Conservation (phyloP, 75 land plant genomes). For the Sequoiadendron giganteum region DNA sequence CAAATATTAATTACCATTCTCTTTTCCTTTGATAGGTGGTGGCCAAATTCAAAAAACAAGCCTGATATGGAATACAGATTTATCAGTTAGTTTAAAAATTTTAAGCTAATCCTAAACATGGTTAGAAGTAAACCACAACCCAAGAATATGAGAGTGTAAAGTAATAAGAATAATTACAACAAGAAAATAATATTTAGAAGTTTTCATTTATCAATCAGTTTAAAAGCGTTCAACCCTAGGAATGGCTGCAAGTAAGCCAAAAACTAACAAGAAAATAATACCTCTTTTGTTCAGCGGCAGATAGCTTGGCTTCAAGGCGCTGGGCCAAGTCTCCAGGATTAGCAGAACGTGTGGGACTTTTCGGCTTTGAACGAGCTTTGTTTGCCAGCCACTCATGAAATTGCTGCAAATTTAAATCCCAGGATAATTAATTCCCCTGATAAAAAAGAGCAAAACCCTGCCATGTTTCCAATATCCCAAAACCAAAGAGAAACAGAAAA, state of each 20-base stretch:
- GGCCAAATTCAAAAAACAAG: no score
- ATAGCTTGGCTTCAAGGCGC: constrained; percentile 86
- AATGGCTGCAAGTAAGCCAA: not conserved
- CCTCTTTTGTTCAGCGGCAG: constrained; percentile 96
- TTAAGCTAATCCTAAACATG: no score
- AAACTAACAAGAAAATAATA: constrained; percentile 15
- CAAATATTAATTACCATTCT: no score
- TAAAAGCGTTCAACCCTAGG: not conserved
- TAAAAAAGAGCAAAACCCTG: not conserved
- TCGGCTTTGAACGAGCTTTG: constrained; percentile 81
- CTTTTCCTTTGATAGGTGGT: no score
- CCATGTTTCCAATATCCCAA: not conserved
- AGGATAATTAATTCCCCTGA: not conserved
- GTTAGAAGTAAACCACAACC: not conserved
- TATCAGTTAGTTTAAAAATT: not conserved
- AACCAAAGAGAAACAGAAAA: not conserved
- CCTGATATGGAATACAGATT: not conserved
- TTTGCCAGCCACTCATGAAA: constrained; percentile 91
- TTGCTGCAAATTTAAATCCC: constrained; percentile 50
- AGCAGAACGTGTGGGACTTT: constrained; percentile 48
- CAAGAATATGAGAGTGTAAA: not conserved
- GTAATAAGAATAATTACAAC: no score
- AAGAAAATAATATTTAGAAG: not conserved
- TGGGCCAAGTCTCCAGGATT: constrained; percentile 69
- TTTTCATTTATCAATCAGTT: not conserved